Conservation (phyloP, 164 flowering plant genomes). For the Tetrastigma voinierianum region DNA sequence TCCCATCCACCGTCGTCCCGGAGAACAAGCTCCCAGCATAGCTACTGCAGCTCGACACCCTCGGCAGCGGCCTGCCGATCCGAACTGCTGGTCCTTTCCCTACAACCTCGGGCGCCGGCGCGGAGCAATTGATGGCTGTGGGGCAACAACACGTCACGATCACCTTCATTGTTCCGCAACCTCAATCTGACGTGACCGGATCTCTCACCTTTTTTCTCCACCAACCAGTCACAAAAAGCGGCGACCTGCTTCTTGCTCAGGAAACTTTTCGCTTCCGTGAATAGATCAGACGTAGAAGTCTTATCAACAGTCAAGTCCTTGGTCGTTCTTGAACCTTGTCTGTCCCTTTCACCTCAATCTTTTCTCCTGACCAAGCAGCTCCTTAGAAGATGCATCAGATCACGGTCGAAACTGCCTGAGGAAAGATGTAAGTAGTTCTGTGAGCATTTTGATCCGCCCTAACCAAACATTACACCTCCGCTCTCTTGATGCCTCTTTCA, state of each 20-base stretch:
- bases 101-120: constrained; percentile 19
- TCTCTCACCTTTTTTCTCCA: constrained; percentile 32
- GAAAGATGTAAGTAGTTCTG: constrained; percentile 68
- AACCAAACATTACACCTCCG: background rate
- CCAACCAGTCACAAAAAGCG: constrained; percentile 43
- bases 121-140: constrained; percentile 6
- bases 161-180: constrained; percentile 26
- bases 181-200: constrained; percentile 27
- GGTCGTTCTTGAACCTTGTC: constrained; percentile 4
- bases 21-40: constrained; percentile 73
- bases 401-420: constrained; percentile 68
- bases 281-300: constrained; percentile 24
- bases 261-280: constrained; percentile 43
- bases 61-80: constrained; percentile 51
- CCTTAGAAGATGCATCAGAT: constrained; percentile 29
- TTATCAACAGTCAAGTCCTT: background rate
- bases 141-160: constrained; percentile 36
- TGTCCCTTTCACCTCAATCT: constrained; percentile 1
- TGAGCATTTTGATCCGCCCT: constrained; percentile 60
- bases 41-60: constrained; percentile 66
- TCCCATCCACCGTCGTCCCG: constrained; percentile 55
- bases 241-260: constrained; percentile 35
- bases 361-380: constrained; percentile 56
- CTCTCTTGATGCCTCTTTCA: background rate
- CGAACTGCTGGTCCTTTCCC: constrained; percentile 24